phyloP scores from a whole-genome alignment of 2,329 filamentous ascomycete genomes.

The Aspergillus sp. region DNA sequence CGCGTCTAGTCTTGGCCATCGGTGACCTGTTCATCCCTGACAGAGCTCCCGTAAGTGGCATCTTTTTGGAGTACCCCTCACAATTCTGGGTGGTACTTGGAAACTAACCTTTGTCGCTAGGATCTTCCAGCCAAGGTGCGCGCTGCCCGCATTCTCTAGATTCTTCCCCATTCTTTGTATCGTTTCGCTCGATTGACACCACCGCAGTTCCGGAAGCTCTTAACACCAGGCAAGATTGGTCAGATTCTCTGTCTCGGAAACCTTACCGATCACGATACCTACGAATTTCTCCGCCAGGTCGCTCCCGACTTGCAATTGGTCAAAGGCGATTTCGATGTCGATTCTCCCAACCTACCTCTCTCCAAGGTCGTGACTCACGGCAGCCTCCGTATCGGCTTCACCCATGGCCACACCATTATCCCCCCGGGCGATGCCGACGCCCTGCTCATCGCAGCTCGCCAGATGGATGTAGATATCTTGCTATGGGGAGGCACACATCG shows the following conservation, averaged over 20 bases:
- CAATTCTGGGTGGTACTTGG: not conserved
- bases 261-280: conserved; percentile 73
- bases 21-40: conserved; percentile 93
- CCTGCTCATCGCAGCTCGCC: conserved; percentile 61
- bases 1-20: conserved; percentile 85
- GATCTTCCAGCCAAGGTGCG: conserved; percentile 82
- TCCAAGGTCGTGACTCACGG: conserved; percentile 68
- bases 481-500: conserved; percentile 66
- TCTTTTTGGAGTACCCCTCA: conserved; percentile 1
- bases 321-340: conserved; percentile 66
- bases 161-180: conserved; percentile 4
- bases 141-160: conserved; percentile 3
- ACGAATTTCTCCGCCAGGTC: conserved; percentile 73
- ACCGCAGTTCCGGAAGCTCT: conserved; percentile 74
- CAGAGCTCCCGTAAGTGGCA: conserved; percentile 63
- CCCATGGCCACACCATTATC: conserved; percentile 67
- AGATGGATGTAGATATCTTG: conserved; percentile 67
- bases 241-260: conserved; percentile 78
- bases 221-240: conserved; percentile 76
- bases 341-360: conserved; percentile 60
- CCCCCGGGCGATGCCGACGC: conserved; percentile 62
- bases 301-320: conserved; percentile 68
- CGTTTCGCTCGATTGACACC: conserved; percentile 8
- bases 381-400: conserved; percentile 63
- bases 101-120: conserved; percentile 28